Percentiles rank a stretch among this genome's conserved stretches.
Evolutionary conservation across 805 yeast genomes (phyloP).

Genomic region (Schwanniomyces sp.): DNA sequence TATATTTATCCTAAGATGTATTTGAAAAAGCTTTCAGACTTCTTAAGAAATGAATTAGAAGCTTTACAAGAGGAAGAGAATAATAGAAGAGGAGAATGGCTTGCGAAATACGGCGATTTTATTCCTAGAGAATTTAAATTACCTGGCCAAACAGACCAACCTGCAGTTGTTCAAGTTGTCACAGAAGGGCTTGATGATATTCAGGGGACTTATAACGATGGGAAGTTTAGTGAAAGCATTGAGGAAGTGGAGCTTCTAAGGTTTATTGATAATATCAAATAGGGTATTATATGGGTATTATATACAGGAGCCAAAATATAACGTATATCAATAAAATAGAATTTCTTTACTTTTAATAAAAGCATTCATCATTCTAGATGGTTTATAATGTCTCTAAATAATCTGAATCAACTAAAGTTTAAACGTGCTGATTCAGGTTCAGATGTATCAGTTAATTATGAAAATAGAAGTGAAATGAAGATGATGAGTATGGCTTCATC

Average conservation of each 20-base stretch:
- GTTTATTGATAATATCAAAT: conserved; percentile 13
- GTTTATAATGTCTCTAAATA: background rate
- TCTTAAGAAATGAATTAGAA: conserved; percentile 31
- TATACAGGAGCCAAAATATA: background rate
- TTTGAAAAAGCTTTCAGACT: conserved; percentile 27
- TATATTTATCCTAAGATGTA: conserved; percentile 39
- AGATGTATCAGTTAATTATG: background rate
- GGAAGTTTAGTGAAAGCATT: conserved; percentile 12
- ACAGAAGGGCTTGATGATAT: conserved; percentile 42
- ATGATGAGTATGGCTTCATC: conserved; percentile 11
- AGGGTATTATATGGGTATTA: background rate
- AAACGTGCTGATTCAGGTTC: conserved; percentile 6
- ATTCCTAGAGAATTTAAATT: conserved; percentile 39
- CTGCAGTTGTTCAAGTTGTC: conserved; percentile 38
- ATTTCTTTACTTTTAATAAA: too few species aligned
- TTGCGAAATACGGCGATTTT: conserved; percentile 37
- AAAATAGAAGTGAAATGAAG: background rate
- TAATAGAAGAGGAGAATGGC: conserved; percentile 35
- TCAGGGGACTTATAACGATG: conserved; percentile 11
- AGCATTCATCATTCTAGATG: background rate
- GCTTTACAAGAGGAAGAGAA: conserved; percentile 33
- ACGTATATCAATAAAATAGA: too few species aligned
- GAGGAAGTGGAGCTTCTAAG: conserved; percentile 23
- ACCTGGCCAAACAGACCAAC: conserved; percentile 38
- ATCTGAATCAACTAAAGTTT: conserved; percentile 6